Evolutionary conservation across 176 grass and related monocot genomes (phyloP).

Genomic region (Carex kokanica): DNA sequence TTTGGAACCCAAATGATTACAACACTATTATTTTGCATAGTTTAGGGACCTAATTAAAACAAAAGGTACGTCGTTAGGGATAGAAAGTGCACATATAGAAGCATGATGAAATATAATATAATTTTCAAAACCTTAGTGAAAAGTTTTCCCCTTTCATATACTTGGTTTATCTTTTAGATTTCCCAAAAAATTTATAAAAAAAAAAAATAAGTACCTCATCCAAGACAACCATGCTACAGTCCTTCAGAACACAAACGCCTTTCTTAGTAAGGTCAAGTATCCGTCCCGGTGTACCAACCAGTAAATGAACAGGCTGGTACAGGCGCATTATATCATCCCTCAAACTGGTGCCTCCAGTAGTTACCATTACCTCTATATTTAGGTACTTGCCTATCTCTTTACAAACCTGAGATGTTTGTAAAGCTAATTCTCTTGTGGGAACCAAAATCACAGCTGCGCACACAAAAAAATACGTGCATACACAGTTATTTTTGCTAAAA

Average conservation of each 20-base stretch:
- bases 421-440: constrained; percentile 88
- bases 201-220: constrained; percentile 68
- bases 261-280: constrained; percentile 91
- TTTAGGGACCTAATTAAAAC: background rate
- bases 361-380: constrained; percentile 93
- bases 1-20: background rate
- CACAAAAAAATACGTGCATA: background rate
- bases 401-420: constrained; percentile 97
- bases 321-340: constrained; percentile 91
- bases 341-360: constrained; percentile 93
- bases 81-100: background rate
- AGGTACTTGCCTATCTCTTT: constrained; percentile 92
- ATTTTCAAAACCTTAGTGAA: background rate
- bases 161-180: background rate
- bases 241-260: constrained; percentile 81
- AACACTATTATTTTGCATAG: background rate
- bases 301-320: constrained; percentile 83
- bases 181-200: constrained; percentile 9
- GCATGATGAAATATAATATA: background rate
- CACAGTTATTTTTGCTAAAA: background rate
- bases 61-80: background rate
- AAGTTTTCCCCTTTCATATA: background rate
- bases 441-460: constrained; percentile 93
- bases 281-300: constrained; percentile 89
- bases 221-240: constrained; percentile 85